A percentile compares a stretch with the other conserved stretches of the same genome.
Conservation (phyloP, 768 basidiomycete genomes). For the Naganishia friedmannii region DNA sequence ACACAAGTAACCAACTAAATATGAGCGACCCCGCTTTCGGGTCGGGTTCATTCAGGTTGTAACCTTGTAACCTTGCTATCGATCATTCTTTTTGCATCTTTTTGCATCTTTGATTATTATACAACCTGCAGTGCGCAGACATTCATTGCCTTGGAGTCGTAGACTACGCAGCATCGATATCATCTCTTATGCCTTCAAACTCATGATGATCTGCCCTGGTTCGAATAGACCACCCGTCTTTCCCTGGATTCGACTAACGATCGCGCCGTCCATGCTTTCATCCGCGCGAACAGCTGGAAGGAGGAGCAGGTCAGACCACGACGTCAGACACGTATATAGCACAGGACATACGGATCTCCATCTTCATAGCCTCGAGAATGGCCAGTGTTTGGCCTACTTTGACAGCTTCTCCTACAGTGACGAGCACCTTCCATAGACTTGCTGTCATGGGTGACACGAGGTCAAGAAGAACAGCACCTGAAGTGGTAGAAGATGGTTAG, state of each 20-base stretch:
- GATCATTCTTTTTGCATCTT: no score
- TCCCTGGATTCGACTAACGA: slow-evolving; percentile 31
- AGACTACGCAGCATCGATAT: background rate
- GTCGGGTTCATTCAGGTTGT: background rate
- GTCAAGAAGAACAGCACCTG: slow-evolving; percentile 21
- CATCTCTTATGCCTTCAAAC: slow-evolving; percentile 8
- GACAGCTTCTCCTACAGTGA: slow-evolving; percentile 34
- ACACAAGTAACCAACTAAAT: background rate
- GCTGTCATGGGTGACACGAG: slow-evolving; percentile 39
- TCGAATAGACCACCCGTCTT: slow-evolving; percentile 35
- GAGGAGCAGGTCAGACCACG: background rate
- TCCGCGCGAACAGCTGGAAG: slow-evolving; percentile 36
- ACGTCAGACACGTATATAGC: background rate
- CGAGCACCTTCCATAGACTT: slow-evolving; percentile 38
- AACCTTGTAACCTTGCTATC: no score
- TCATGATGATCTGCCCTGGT: slow-evolving; percentile 36
- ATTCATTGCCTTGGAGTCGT: background rate
- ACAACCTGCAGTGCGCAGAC: background rate
- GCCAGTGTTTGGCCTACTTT: slow-evolving; percentile 36
- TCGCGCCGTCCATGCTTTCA: slow-evolving; percentile 34
- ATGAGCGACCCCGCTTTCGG: background rate
- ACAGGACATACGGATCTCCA: slow-evolving; percentile 38
- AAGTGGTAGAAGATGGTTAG: background rate
- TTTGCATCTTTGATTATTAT: background rate
- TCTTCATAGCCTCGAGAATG: slow-evolving; percentile 44